Conservation (phyloP, 352 stramenopile species). For the Globisporangium cylindrosporum region DNA sequence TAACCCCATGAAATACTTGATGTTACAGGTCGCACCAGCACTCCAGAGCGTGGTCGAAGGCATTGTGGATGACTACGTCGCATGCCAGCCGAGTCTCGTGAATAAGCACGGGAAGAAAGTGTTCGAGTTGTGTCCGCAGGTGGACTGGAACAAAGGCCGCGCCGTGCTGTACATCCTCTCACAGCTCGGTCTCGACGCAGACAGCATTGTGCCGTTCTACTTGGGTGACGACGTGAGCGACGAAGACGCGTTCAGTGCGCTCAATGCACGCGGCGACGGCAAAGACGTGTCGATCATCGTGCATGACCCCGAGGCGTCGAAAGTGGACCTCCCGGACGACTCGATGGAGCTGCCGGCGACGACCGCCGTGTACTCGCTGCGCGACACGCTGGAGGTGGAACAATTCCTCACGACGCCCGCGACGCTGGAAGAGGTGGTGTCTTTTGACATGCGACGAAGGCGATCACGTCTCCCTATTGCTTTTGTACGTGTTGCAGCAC, state of each 20-base stretch:
- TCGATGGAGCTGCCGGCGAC: conserved; percentile 43
- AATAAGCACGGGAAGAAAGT: conserved; percentile 81
- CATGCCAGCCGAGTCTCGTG: conserved; percentile 36
- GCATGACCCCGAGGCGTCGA: conserved; percentile 43
- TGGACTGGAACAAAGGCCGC: conserved; percentile 70
- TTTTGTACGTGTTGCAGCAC: background rate
- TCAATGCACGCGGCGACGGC: conserved; percentile 43
- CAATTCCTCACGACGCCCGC: conserved; percentile 49
- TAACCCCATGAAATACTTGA: background rate
- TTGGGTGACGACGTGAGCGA: conserved; percentile 81
- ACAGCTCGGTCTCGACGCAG: conserved; percentile 56
- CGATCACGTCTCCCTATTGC: background rate
- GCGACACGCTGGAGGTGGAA: conserved; percentile 55
- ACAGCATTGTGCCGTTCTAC: conserved; percentile 79
- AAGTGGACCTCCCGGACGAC: conserved; percentile 46
- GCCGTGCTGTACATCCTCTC: conserved; percentile 61
- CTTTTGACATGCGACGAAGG: conserved; percentile 3
- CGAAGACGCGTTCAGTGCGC: conserved; percentile 60
- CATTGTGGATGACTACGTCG: conserved; percentile 86
- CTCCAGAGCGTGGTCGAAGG: conserved; percentile 66
- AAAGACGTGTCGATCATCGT: conserved; percentile 65
- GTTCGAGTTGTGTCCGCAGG: conserved; percentile 69
- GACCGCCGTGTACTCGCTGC: conserved; percentile 54
- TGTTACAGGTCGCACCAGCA: conserved; percentile 29
- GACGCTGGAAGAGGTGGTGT: conserved; percentile 31